These are phyloP conservation scores for Rhazya stricta DNA, from an alignment of 257 asterid genomes.

Conservation along the genomic window DNA sequence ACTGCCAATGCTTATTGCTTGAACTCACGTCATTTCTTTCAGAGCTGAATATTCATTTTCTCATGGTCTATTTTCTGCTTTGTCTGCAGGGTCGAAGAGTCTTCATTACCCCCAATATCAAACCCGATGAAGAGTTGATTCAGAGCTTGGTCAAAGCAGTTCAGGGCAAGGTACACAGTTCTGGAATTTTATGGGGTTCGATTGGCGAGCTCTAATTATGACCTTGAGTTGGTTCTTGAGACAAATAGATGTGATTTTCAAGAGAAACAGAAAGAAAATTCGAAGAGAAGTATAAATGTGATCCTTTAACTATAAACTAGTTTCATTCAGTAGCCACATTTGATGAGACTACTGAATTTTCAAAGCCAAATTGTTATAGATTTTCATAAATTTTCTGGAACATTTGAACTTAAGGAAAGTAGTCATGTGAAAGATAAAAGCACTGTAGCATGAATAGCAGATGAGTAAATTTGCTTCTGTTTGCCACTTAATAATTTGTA, in stretches of 20 bases:
- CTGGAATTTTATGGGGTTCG: conserved; percentile 7
- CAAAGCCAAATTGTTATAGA: not conserved
- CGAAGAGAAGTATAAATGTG: not conserved
- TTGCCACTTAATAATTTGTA: not conserved
- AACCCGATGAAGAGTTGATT: conserved; percentile 50
- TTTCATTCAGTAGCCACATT: not conserved
- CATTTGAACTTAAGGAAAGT: not conserved
- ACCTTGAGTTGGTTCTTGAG: not conserved
- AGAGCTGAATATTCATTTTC: not conserved
- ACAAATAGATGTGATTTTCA: not conserved
- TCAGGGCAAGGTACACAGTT: conserved; percentile 55
- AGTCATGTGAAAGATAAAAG: not conserved
- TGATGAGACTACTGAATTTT: not conserved
- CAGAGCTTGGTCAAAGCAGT: conserved; percentile 56
- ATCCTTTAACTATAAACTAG: not conserved
- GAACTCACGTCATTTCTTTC: conserved; percentile 9
- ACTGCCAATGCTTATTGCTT: not conserved
- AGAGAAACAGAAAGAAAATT: not conserved
- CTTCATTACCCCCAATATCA: conserved; percentile 54
- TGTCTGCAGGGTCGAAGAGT: conserved; percentile 54
- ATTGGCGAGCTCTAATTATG: not conserved
- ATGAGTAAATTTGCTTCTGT: not conserved
- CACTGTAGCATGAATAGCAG: not conserved
- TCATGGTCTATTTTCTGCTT: conserved; percentile 16
- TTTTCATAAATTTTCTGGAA: not conserved